Evolutionary conservation across 495 filamentous ascomycete species (phyloP).

Genomic region (Neurospora sp.): DNA sequence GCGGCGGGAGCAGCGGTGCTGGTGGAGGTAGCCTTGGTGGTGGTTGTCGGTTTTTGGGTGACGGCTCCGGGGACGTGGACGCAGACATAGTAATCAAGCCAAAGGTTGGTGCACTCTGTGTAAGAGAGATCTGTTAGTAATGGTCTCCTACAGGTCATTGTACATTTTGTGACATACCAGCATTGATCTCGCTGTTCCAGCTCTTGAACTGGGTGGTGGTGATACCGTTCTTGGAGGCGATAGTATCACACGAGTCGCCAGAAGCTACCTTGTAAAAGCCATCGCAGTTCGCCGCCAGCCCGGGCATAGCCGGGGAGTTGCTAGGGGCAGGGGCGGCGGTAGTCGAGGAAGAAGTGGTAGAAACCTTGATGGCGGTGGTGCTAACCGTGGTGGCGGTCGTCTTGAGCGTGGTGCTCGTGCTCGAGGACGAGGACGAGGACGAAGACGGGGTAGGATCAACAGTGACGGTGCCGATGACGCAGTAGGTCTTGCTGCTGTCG

Average conservation of each 20-base stretch:
- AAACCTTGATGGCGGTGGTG: not conserved
- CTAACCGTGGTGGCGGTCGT: not conserved
- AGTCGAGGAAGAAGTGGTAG: not conserved
- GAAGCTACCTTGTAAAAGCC: constrained; percentile 29
- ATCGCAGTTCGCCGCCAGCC: constrained; percentile 28
- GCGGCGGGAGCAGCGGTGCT: constrained; percentile 11
- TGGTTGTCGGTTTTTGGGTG: not conserved
- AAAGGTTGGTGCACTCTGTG: constrained; percentile 4
- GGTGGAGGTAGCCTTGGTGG: not conserved
- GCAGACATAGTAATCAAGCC: constrained; percentile 11
- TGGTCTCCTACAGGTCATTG: constrained; percentile 10
- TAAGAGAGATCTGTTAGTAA: not conserved
- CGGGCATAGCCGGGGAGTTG: constrained; percentile 21
- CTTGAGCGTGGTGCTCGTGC: constrained; percentile 8
- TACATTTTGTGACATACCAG: constrained; percentile 8
- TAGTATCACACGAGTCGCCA: constrained; percentile 32
- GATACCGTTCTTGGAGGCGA: constrained; percentile 23
- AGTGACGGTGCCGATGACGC: constrained; percentile 15
- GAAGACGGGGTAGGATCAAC: not conserved
- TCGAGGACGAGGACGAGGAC: constrained; percentile 1
- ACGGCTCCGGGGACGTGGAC: constrained; percentile 1
- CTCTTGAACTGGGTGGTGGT: constrained; percentile 16
- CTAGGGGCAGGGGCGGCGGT: not conserved
- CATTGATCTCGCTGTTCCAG: constrained; percentile 31
- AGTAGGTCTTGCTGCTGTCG: constrained; percentile 14